These are phyloP conservation scores for Polyporus tsugae DNA, from an alignment of 1,284 basidiomycete genomes.

Conservation along the genomic window DNA sequence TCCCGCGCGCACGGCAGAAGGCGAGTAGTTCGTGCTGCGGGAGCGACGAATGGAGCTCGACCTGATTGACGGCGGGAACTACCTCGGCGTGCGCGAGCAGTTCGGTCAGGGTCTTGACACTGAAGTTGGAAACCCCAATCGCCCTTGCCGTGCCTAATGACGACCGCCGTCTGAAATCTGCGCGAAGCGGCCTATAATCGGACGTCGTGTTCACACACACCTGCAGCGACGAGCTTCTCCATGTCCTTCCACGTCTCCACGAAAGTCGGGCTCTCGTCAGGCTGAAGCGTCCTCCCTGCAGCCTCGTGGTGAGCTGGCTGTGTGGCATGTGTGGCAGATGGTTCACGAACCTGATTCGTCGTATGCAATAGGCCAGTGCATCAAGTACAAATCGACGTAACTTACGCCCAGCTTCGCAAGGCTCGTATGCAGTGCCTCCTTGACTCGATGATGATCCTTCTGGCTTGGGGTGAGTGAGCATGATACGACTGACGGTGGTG, in stretches of 20 bases:
- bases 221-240: constrained; percentile 26
- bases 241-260: constrained; percentile 35
- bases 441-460: constrained; percentile 71
- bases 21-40: constrained; percentile 53
- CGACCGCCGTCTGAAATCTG: constrained; percentile 47
- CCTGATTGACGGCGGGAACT: constrained; percentile 61
- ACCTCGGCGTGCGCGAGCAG: constrained; percentile 48
- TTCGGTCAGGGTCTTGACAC: constrained; percentile 53
- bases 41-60: constrained; percentile 55
- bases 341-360: constrained; percentile 34
- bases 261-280: constrained; percentile 27
- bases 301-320: neutral
- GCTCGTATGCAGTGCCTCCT: constrained; percentile 60
- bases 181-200: neutral
- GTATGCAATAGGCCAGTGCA: constrained; percentile 34
- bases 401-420: constrained; percentile 61
- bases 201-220: constrained; percentile 37
- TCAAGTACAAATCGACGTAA: constrained; percentile 60
- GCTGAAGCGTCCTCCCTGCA: constrained; percentile 25
- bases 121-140: constrained; percentile 74
- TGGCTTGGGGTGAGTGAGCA: constrained; percentile 17
- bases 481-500: neutral
- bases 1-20: constrained; percentile 56
- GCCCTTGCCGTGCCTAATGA: constrained; percentile 48
- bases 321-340: too few relatives aligned